Evolutionary conservation across 148 eudicot genomes (phyloP).

Genomic region (Nepenthes gracilis): DNA sequence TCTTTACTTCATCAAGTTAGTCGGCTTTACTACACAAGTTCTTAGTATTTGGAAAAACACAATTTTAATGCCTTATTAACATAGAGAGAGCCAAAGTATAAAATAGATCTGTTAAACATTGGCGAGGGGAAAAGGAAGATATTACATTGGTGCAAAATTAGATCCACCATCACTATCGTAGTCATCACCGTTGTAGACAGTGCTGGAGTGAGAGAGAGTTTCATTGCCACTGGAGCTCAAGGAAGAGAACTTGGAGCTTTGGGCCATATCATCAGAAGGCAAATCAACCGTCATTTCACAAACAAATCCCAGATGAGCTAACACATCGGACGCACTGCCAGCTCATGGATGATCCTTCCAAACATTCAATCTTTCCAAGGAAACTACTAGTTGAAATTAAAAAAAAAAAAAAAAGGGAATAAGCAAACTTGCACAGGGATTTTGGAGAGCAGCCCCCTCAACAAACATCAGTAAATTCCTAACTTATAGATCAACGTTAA

Average conservation of each 20-base stretch:
- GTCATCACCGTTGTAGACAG: conserved; percentile 62
- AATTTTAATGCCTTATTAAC: no score
- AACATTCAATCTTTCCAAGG: not conserved
- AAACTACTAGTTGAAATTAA: no score
- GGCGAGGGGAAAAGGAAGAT: conserved; percentile 8
- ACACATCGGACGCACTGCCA: not conserved
- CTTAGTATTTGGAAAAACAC: no score
- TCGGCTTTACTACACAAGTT: not conserved
- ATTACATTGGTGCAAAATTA: conserved; percentile 87
- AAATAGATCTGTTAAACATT: not conserved
- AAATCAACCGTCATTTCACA: conserved; percentile 47
- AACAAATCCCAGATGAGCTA: not conserved
- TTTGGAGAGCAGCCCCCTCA: no score
- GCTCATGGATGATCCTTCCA: not conserved
- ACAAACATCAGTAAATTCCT: not conserved
- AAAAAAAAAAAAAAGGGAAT: no score
- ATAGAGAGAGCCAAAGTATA: no score
- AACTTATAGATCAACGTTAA: not conserved
- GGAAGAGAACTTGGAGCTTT: conserved; percentile 56
- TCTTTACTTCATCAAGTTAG: no score
- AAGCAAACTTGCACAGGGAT: no score
- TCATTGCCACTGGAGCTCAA: conserved; percentile 65
- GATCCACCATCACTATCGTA: conserved; percentile 91
- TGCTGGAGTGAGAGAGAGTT: conserved; percentile 56
- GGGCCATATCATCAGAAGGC: conserved; percentile 40